These are phyloP conservation scores for Cyberlindnera americana DNA, from an alignment of 805 yeast genomes.

Conservation along the genomic window DNA sequence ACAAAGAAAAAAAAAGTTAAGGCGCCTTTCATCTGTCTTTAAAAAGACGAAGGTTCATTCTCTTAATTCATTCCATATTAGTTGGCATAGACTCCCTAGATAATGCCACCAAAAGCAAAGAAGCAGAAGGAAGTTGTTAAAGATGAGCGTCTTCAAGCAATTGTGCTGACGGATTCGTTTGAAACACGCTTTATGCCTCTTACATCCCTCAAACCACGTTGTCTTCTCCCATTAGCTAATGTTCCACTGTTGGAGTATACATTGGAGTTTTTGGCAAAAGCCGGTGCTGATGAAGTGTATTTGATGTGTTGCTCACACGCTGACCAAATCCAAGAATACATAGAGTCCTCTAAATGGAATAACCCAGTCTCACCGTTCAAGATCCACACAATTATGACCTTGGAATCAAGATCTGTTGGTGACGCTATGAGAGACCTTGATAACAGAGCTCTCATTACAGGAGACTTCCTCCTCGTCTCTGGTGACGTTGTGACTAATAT, in stretches of 20 bases:
- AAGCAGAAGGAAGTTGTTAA: slow-evolving; percentile 56
- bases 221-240: slow-evolving; percentile 87
- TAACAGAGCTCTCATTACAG: slow-evolving; percentile 80
- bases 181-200: slow-evolving; percentile 92
- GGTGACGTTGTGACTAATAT: slow-evolving; percentile 96
- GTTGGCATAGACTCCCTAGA: too few relatives aligned
- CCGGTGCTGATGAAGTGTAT: slow-evolving; percentile 86
- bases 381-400: slow-evolving; percentile 72
- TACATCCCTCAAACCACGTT: slow-evolving; percentile 81
- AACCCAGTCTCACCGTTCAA: slow-evolving; percentile 73
- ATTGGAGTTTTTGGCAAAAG: slow-evolving; percentile 85
- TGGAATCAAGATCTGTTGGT: slow-evolving; percentile 89
- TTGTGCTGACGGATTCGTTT: slow-evolving; percentile 91
- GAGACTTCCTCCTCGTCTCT: slow-evolving; percentile 84
- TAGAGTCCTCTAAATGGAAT: slow-evolving; percentile 70
- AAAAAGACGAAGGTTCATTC: too few relatives aligned
- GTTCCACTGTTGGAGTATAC: slow-evolving; percentile 95
- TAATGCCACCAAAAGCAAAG: slow-evolving; percentile 46
- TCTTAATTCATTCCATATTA: too few relatives aligned
- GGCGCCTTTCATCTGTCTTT: too few relatives aligned
- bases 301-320: slow-evolving; percentile 90
- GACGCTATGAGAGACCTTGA: slow-evolving; percentile 97
- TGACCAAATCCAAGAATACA: slow-evolving; percentile 78
- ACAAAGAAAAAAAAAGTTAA: too few relatives aligned
- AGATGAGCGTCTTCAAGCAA: slow-evolving; percentile 84